Evolutionary conservation across 495 filamentous ascomycete species (phyloP), one percentile per base, ranked within the genome.

Genomic region (Penicillium canescens): DNA sequence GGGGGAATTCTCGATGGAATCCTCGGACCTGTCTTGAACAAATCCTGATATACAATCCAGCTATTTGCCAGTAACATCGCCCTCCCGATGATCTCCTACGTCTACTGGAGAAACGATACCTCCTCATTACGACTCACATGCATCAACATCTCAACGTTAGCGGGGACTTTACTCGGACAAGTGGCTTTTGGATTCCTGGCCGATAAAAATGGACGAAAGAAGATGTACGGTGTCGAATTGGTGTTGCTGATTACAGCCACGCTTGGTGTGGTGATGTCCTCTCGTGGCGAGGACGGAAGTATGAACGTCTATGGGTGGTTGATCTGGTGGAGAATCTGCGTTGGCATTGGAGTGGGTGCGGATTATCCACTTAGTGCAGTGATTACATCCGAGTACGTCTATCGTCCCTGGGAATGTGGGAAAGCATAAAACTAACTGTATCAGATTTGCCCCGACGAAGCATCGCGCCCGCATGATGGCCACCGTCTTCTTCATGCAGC

Each of bases 401-500:
- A 13, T 40, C n/a, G 1, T 7, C 20, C 36, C 7, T 10, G n/a
- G 12, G 4, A 28, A 13, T 3, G 24, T 9, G n/a, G 21, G 10
- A n/a, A 14, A 26, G 16, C 6, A 20, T n/a, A 10, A 20, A 28
- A 42, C 53, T 65, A 31, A 60, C 60, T 13, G 43, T 51, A 31
- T 11, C 26, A 80, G 77, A 59, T 87, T 82, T 59, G 82, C 84
- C 4, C 81, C 84, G 0, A 82, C 77, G 3, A 77, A 78, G 42
- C 78, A 76, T 23, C 69, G 86, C 16, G 83, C 76, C 26, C 76
- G 77, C 6, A 88, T 89, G 85, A 73, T 89, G 65, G 82, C 82
- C 7, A 78, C 78, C 4, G 82, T 89, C 13, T 87, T 88, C 65
- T 73, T 85, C 45, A 84, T 82, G 79, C 86, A 89, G 44, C 79